Evolutionary conservation across 441 rosid species (phyloP), one percentile per base, ranked within the genome.

Genomic region (Raphanus hybrid): DNA sequence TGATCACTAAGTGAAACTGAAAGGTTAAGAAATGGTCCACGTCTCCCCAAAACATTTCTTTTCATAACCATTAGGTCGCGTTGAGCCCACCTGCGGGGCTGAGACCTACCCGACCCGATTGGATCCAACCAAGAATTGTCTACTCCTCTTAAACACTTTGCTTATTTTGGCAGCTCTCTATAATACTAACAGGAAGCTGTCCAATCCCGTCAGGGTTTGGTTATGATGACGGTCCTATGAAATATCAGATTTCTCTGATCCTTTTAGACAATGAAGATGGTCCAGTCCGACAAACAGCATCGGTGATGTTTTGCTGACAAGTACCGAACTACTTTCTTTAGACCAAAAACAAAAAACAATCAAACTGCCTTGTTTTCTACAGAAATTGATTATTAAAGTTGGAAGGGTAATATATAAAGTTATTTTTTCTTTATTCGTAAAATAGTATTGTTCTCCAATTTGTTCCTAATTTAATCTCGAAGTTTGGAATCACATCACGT

Each of bases 21-120:
- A 77, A 29, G 82, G 82, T 55, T 78, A 2, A 52, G 61, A 73
- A 43, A 74, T 68, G 54, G 70, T 74, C 78, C 74, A 78, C 82
- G 82, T 69, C 43, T 63, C 70, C 23, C 12, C 52, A 3, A 59
- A 34, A 57, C 64, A 37, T 43, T 57, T 71, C 34, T 27, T 50
- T 54, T 59, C 69, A 62, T 67, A 45, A 72, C 69, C 57, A 37
- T 78, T 66, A 67, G 64, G 27, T 71, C 73, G 3, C 57, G 54
- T 29, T 27, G 63, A 71, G 73, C 69, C 77, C 81, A 78, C 73
- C 69, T 59, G 18, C 8, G 43, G 8, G 43, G 11, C 10, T 37
- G 43, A 67, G 54, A 67, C 81, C 50, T 37, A 73, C 66, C 69
- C 78, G 70, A 78, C 60, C 81, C 74, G 69, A 7, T 58, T 34